Evolutionary conservation across 306 rosid genomes (phyloP), one percentile per base, ranked within the genome.

Genomic region (Gastrolobium bilobum): DNA sequence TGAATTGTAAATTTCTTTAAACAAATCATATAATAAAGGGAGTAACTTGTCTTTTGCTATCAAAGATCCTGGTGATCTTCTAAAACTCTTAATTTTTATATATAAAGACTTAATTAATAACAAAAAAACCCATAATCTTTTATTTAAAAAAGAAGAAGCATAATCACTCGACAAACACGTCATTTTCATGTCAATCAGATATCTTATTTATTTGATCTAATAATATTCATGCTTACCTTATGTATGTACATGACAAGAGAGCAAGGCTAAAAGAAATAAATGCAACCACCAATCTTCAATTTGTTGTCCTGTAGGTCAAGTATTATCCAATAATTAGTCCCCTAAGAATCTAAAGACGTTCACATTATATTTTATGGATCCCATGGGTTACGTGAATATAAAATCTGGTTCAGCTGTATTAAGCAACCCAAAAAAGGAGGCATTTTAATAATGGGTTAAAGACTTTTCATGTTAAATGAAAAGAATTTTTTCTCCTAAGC

Each of bases 201-300:
- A 10, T 31, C 15, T 34, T 9, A 53, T 57, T 73, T 31, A 42
- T 43, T 73, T 47, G 40, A 4, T 73, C 54, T 15, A 4, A 31
- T 43, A 42, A 42, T 57, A 14, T 15, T 43, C 53, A 29, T 29
- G 42, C 43, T 43, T 58, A 58, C 68, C 67, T 57, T 29, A 13
- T 13, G 15, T 43, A 56, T 42, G 73, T 20, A 53, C 29, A 52
- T 13, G 30, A 67, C 66, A 40, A 67, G 42, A 53, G 2, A 31
- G 20, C 14, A 43, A 68, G 62, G 52, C 38, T 58, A 33, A 44
- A 56, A 40, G 15, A 78, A 57, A 78, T 69, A 14, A 46, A 78
- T 1, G 31, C 4, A 46, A 43, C 62, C n/a, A 38, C 29, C 60
- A 78, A 68, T 43, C 50, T 57, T 68, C 48, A 29, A 10, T 44